Evolutionary conservation across 2,329 filamentous ascomycete species (phyloP).

Genomic region (Ophiobolus disseminans): DNA sequence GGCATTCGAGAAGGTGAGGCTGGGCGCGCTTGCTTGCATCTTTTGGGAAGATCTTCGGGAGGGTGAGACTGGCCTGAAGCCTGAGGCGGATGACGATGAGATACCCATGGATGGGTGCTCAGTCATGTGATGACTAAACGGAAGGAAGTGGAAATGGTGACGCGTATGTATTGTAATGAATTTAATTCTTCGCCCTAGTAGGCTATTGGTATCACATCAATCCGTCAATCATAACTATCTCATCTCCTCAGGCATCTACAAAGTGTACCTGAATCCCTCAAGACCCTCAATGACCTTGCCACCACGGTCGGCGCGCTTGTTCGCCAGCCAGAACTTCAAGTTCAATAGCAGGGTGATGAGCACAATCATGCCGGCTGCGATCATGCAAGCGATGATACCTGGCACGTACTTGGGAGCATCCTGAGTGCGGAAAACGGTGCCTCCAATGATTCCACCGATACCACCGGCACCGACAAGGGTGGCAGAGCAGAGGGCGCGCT

Average conservation of each 20-base stretch:
- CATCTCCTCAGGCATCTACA: slow-evolving; percentile 11
- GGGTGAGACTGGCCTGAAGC: slow-evolving; percentile 10
- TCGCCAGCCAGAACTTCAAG: slow-evolving; percentile 45
- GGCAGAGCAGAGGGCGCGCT: slow-evolving; percentile 78
- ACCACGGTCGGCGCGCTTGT: slow-evolving; percentile 48
- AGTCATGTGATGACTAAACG: slow-evolving; percentile 23
- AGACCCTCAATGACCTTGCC: slow-evolving; percentile 50
- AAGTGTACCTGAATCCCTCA: slow-evolving; percentile 41
- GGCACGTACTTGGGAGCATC: slow-evolving; percentile 47
- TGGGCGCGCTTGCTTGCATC: slow-evolving; percentile 13
- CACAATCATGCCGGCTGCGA: slow-evolving; percentile 45
- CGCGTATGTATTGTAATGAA: too few relatives aligned
- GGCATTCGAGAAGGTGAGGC: slow-evolving; percentile 12
- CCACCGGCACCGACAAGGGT: slow-evolving; percentile 78
- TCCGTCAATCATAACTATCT: not conserved
- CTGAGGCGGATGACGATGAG: slow-evolving; percentile 10
- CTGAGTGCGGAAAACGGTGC: slow-evolving; percentile 68
- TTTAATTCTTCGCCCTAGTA: too few relatives aligned
- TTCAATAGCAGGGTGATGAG: slow-evolving; percentile 40
- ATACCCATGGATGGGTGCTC: slow-evolving; percentile 12
- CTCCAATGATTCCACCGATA: slow-evolving; percentile 79
- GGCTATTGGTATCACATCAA: too few relatives aligned
- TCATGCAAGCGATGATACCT: slow-evolving; percentile 48
- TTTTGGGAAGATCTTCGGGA: slow-evolving; percentile 20
- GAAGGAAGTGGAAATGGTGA: too few relatives aligned